A percentile compares a stretch with the other conserved stretches of the same genome.
These are phyloP conservation scores for Kurtzmaniella quercitrusa DNA, from an alignment of 1,139 yeast genomes.

Conservation along the genomic window DNA sequence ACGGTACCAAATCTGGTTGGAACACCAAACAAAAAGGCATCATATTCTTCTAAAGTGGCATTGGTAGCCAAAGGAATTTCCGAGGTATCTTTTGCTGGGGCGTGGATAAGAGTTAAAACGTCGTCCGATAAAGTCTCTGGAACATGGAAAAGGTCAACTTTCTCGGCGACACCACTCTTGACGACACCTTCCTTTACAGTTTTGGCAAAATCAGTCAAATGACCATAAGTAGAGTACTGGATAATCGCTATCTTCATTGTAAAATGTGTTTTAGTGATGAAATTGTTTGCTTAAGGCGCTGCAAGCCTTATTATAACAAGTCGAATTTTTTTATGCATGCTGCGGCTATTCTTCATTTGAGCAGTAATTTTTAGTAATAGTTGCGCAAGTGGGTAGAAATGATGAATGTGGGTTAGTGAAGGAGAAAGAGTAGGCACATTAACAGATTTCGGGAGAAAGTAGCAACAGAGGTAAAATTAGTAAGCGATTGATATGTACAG, in stretches of 20 bases:
- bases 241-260: conserved; percentile 44
- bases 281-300: background rate
- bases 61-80: conserved; percentile 37
- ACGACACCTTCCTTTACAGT: conserved; percentile 40
- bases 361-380: background rate
- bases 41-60: conserved; percentile 35
- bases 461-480: too few relatives aligned
- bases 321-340: background rate
- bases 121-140: conserved; percentile 48
- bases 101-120: conserved; percentile 35
- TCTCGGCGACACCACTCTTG: conserved; percentile 29
- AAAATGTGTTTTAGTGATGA: background rate
- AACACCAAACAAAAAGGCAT: conserved; percentile 46
- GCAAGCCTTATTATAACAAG: background rate
- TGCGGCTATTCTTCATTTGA: background rate
- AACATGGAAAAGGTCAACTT: conserved; percentile 40
- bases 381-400: background rate
- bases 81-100: conserved; percentile 33
- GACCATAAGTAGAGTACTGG: conserved; percentile 63
- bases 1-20: conserved; percentile 49
- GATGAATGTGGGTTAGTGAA: too few relatives aligned
- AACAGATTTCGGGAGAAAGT: too few relatives aligned
- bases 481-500: too few relatives aligned
- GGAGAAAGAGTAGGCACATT: too few relatives aligned
- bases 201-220: conserved; percentile 47